A percentile compares a stretch with the other conserved stretches of the same genome.
Evolutionary conservation across 768 basidiomycete species (phyloP).

Genomic region (Clitopilus passeckerianus): DNA sequence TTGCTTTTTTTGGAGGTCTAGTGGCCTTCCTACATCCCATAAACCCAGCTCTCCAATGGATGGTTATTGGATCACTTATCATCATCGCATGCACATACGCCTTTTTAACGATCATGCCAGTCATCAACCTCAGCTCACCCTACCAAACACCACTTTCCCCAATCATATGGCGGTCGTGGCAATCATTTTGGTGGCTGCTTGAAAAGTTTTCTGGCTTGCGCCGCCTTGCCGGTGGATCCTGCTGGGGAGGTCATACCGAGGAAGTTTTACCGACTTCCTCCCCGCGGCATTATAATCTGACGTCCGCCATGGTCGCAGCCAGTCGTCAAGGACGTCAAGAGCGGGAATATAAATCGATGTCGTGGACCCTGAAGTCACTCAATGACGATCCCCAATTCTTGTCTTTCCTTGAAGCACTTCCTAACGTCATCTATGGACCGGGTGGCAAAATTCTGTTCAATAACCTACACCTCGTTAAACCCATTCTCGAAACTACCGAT

Average conservation of each 20-base stretch:
- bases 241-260: background rate
- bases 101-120: background rate
- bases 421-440: background rate
- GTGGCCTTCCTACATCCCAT: background rate
- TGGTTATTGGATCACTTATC: background rate
- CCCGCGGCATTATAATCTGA: background rate
- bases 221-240: background rate
- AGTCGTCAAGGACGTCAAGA: background rate
- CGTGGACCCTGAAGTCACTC: background rate
- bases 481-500: background rate
- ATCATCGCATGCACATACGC: background rate
- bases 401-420: background rate
- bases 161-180: background rate
- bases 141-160: background rate
- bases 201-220: background rate
- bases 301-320: background rate
- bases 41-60: background rate
- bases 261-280: background rate
- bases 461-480: background rate
- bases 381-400: background rate
- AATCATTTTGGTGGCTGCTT: background rate
- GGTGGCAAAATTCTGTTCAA: background rate
- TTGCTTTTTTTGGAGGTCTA: background rate
- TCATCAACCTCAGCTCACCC: background rate
- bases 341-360: background rate